Evolutionary conservation across 2,329 filamentous ascomycete species (phyloP).

Genomic region (Xenoacremonium recifei): DNA sequence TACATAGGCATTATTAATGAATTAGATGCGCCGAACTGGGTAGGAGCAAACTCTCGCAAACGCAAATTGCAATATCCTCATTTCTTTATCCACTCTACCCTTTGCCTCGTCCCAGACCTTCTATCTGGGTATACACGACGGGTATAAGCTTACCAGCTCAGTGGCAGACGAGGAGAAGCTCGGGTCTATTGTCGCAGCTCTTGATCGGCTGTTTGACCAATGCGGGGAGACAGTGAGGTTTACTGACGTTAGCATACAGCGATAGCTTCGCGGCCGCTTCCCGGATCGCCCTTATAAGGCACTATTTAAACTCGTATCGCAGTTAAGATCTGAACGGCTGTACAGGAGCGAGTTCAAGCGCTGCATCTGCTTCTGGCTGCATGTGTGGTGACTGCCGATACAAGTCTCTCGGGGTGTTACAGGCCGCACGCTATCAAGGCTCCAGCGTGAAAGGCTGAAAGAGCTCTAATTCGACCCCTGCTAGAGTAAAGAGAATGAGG

Average conservation of each 20-base stretch:
- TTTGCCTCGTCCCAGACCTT: not conserved
- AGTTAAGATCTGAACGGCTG: not conserved
- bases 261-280: not conserved
- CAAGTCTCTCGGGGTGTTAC: no score
- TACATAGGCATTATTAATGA: not conserved
- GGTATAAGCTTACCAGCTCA: not conserved
- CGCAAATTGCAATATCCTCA: not conserved
- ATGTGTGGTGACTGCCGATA: not conserved
- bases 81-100: not conserved
- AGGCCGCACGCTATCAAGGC: no score
- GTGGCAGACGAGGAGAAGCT: not conserved
- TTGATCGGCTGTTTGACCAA: conserved; percentile 1
- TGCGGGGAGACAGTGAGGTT: conserved; percentile 1
- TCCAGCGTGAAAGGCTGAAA: no score
- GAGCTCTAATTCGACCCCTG: no score
- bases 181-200: not conserved
- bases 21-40: conserved; percentile 3
- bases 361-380: not conserved
- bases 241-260: not conserved
- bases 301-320: conserved; percentile 1
- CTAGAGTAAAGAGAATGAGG: no score
- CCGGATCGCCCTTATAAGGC: conserved; percentile 1
- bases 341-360: conserved; percentile 2
- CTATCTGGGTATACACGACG: not conserved
- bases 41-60: not conserved